These are phyloP conservation scores for Pulicaria dysenterica DNA, from an alignment of 129 eudicot genomes.

Conservation along the genomic window DNA sequence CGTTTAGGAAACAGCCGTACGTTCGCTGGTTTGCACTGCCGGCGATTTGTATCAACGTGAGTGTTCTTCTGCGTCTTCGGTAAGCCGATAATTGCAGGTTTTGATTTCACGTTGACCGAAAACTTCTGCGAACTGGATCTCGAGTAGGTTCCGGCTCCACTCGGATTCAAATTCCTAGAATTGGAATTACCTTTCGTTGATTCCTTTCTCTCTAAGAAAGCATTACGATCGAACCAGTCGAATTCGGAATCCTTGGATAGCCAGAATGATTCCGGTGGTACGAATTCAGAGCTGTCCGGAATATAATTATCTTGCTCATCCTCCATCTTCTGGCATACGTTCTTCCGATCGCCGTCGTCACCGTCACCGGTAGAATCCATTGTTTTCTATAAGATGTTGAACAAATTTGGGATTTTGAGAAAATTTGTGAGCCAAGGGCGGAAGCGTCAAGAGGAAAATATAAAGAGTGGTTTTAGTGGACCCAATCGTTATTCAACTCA, in stretches of 20 bases:
- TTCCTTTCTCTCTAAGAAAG: constrained; percentile 72
- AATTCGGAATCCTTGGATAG: constrained; percentile 79
- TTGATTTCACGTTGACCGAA: constrained; percentile 51
- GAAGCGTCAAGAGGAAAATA: constrained; percentile 8
- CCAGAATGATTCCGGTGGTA: constrained; percentile 91
- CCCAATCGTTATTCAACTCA: background rate
- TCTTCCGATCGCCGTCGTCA: constrained; percentile 23
- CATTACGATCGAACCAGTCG: constrained; percentile 87
- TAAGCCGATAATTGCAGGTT: constrained; percentile 63
- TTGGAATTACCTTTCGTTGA: constrained; percentile 54
- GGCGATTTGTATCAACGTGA: constrained; percentile 44
- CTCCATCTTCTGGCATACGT: constrained; percentile 9
- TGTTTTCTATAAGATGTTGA: background rate
- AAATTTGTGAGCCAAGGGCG: background rate
- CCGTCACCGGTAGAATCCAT: constrained; percentile 2
- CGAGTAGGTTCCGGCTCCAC: constrained; percentile 25
- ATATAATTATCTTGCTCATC: background rate
- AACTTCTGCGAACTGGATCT: constrained; percentile 57
- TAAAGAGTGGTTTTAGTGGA: constrained; percentile 18
- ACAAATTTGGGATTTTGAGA: background rate
- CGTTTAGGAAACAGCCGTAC: constrained; percentile 67
- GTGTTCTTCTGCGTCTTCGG: constrained; percentile 70
- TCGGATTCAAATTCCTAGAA: constrained; percentile 29
- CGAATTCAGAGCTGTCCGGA: constrained; percentile 31
- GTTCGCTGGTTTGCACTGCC: constrained; percentile 52